Evolutionary conservation across 2,329 filamentous ascomycete genomes (phyloP).

Genomic region (Ophiosphaerella herpotricha): DNA sequence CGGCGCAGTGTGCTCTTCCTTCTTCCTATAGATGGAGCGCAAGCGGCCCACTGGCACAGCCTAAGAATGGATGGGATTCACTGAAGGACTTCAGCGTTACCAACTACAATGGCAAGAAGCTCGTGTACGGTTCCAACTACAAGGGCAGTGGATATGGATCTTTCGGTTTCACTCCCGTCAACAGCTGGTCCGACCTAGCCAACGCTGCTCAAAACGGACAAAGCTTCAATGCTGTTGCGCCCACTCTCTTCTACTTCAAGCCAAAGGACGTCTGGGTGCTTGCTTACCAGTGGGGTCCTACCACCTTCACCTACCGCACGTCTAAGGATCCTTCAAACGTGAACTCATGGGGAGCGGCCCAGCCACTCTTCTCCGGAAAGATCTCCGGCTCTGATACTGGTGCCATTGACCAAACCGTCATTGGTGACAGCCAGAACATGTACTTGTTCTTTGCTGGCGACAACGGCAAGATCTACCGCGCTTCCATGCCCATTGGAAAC

Average conservation of each 20-base stretch:
- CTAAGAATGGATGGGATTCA: constrained; percentile 59
- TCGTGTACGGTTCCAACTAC: constrained; percentile 64
- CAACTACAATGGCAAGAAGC: constrained; percentile 61
- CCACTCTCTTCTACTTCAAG: constrained; percentile 65
- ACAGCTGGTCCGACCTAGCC: constrained; percentile 58
- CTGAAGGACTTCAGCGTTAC: constrained; percentile 67
- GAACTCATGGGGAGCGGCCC: constrained; percentile 60
- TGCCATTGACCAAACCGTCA: constrained; percentile 66
- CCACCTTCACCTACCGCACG: constrained; percentile 64
- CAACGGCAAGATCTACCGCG: constrained; percentile 68
- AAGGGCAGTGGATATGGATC: constrained; percentile 57
- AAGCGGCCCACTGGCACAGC: constrained; percentile 55
- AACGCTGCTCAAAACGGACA: constrained; percentile 59
- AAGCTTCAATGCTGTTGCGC: constrained; percentile 57
- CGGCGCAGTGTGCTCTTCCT: constrained; percentile 56
- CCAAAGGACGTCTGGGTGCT: constrained; percentile 68
- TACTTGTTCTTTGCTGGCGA: constrained; percentile 71
- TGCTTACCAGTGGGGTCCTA: constrained; percentile 67
- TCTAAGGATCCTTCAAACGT: constrained; percentile 61
- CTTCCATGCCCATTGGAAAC: constrained; percentile 64
- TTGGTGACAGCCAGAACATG: constrained; percentile 65
- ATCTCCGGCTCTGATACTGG: constrained; percentile 59
- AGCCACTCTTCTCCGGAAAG: constrained; percentile 62
- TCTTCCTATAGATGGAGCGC: constrained; percentile 62
- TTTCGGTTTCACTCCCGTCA: constrained; percentile 62